A percentile compares a stretch with the other conserved stretches of the same genome.
Evolutionary conservation across 768 basidiomycete species (phyloP).

Genomic region (Tulasnella sp.): DNA sequence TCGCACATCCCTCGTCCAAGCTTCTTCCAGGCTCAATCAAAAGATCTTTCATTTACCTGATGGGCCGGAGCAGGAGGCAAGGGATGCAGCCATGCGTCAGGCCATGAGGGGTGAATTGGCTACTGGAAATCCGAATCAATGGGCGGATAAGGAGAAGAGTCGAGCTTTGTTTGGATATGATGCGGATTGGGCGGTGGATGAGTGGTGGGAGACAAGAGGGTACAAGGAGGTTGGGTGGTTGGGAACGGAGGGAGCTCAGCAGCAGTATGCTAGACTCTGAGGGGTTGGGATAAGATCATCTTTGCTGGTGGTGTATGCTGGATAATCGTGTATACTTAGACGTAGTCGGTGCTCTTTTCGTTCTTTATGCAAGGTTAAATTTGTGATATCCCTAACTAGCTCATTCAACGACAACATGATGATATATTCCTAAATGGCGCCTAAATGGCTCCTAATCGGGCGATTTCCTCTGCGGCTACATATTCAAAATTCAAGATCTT

Average conservation of each 20-base stretch:
- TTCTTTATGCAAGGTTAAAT: too few species aligned
- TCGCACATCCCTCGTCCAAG: constrained; percentile 42
- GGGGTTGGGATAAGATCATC: neutral
- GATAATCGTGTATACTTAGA: too few species aligned
- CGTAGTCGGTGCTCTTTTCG: too few species aligned
- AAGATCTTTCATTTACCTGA: constrained; percentile 46
- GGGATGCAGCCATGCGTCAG: constrained; percentile 41
- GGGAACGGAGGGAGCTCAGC: too few species aligned
- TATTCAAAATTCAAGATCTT: too few species aligned
- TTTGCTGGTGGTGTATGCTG: too few species aligned
- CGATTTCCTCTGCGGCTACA: too few species aligned
- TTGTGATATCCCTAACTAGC: too few species aligned
- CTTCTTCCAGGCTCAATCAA: constrained; percentile 41
- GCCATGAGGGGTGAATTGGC: constrained; percentile 33
- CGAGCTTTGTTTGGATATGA: constrained; percentile 33
- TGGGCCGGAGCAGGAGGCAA: constrained; percentile 40
- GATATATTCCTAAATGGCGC: too few species aligned
- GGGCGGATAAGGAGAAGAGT: constrained; percentile 48
- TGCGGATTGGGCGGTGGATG: constrained; percentile 15
- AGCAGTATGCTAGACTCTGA: too few species aligned
- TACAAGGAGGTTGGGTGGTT: constrained; percentile 15
- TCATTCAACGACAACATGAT: too few species aligned
- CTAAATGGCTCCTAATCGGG: too few species aligned
- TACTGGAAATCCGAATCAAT: constrained; percentile 40
- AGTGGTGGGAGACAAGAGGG: constrained; percentile 15